Base-by-base conservation (phyloP, 2,329 filamentous ascomycete genomes). In the Botryotinia globosa region DNA sequence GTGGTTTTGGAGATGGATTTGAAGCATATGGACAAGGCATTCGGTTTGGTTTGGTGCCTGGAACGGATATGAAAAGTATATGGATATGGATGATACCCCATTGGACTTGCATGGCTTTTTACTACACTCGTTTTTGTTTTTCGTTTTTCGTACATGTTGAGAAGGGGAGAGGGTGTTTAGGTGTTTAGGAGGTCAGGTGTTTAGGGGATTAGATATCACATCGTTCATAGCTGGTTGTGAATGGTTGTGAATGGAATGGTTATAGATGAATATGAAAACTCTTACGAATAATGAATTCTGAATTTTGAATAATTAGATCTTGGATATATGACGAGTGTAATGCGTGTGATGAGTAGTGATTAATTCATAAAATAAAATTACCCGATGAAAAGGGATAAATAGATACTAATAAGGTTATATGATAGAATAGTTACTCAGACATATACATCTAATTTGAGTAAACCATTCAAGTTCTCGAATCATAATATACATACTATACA, bases 1-100 rank as follows among this genome's bases (percentile, higher is more conserved):
- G 6, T 2, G 16, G 14, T 54, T 34, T 25, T 56, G 64, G 34
- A 51, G 37, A 32, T 42, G 64, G 34, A 54, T 51, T 42, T 64
- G n/a, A 10, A 14, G 48, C 48, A 51, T 14, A 14, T 51, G 48
- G 2, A 64, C 25, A 29, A 18, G 25, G 34, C 48, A 42, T n/a
- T 54, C 14, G 48, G 12, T 42, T 56, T 67, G 34, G 64, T 39
- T 56, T 67, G 64, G 64, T 39, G 34, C 64, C n/a, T 62, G 59
- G 22, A 62, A 39, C 7, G 34, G 12, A 34, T 34, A 37, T 37
- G 22, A 48, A 51, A n/a, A 39, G 45, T n/a, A 54, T 14, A 39
- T 67, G 45, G 16, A 67, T 42, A 54, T 66, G 37, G n/a, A 68
- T 42, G 65, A 68, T 68, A 56, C 65, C 48, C 34, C n/a, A 42